phyloP scores from a whole-genome alignment of 208 protist species.

The Leishmania turanica region DNA sequence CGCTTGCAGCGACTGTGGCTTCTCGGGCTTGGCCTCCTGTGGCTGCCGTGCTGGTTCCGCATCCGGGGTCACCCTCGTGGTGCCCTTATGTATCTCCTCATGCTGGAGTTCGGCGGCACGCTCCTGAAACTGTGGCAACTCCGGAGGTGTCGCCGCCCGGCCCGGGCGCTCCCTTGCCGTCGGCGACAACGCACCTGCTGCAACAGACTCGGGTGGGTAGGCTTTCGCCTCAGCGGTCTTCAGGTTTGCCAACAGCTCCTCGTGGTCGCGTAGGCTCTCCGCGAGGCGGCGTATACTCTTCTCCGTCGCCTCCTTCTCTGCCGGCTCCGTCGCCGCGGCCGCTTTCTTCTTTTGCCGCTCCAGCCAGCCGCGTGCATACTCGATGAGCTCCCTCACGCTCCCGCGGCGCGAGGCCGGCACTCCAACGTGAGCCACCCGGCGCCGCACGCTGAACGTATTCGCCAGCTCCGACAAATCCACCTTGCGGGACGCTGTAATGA shows the following conservation, averaged over 20 bases:
- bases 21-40: not conserved
- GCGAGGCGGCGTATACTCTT: conserved; percentile 33
- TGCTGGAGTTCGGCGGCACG: not conserved
- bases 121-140: not conserved
- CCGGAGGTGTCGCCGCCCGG: not conserved
- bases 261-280: conserved; percentile 46
- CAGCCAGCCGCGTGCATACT: conserved; percentile 28
- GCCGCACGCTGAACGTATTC: conserved; percentile 41
- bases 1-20: conserved; percentile 5
- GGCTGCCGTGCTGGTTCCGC: not conserved
- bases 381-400: conserved; percentile 63
- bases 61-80: not conserved
- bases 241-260: conserved; percentile 47
- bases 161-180: not conserved
- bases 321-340: conserved; percentile 23
- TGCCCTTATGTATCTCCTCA: not conserved
- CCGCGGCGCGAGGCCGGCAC: conserved; percentile 38
- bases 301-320: conserved; percentile 33
- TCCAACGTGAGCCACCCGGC: conserved; percentile 38
- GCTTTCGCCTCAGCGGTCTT: conserved; percentile 30
- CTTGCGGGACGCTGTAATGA: conserved; percentile 36
- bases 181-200: not conserved
- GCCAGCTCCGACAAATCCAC: conserved; percentile 28
- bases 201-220: conserved; percentile 25
- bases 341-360: conserved; percentile 31